Evolutionary conservation across 2,329 filamentous ascomycete species (phyloP).

Genomic region (Fusarium circinatum): DNA sequence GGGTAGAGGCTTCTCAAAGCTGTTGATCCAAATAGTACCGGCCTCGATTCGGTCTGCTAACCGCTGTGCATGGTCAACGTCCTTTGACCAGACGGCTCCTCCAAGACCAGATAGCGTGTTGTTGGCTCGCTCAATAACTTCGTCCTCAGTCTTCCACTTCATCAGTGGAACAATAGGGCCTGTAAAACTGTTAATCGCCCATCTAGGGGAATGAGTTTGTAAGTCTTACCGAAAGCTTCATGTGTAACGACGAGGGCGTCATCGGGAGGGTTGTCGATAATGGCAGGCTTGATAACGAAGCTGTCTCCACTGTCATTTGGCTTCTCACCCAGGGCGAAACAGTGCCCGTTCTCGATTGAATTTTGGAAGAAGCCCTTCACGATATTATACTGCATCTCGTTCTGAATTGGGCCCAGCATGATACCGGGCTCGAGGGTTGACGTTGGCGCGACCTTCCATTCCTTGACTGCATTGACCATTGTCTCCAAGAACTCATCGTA

Average conservation of each 20-base stretch:
- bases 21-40: slow-evolving; percentile 69
- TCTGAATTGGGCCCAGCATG: slow-evolving; percentile 48
- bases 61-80: slow-evolving; percentile 59
- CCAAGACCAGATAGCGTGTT: slow-evolving; percentile 62
- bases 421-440: slow-evolving; percentile 48
- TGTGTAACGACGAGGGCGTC: slow-evolving; percentile 8
- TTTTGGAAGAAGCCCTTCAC: slow-evolving; percentile 23
- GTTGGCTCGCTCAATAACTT: slow-evolving; percentile 66
- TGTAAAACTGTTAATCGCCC: neutral
- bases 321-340: neutral
- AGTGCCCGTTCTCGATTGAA: neutral
- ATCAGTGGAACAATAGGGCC: slow-evolving; percentile 69
- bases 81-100: slow-evolving; percentile 64
- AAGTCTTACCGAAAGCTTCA: slow-evolving; percentile 12
- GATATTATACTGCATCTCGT: slow-evolving; percentile 14
- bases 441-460: slow-evolving; percentile 53
- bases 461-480: slow-evolving; percentile 39
- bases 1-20: slow-evolving; percentile 53
- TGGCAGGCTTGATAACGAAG: slow-evolving; percentile 8
- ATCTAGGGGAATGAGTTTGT: neutral
- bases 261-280: slow-evolving; percentile 15
- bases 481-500: slow-evolving; percentile 62
- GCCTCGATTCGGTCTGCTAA: slow-evolving; percentile 65
- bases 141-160: slow-evolving; percentile 68
- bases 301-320: neutral